Evolutionary conservation across 2,329 filamentous ascomycete genomes (phyloP), one percentile per base, ranked within the genome.

Genomic region (Dactylonectria macrodidyma): DNA sequence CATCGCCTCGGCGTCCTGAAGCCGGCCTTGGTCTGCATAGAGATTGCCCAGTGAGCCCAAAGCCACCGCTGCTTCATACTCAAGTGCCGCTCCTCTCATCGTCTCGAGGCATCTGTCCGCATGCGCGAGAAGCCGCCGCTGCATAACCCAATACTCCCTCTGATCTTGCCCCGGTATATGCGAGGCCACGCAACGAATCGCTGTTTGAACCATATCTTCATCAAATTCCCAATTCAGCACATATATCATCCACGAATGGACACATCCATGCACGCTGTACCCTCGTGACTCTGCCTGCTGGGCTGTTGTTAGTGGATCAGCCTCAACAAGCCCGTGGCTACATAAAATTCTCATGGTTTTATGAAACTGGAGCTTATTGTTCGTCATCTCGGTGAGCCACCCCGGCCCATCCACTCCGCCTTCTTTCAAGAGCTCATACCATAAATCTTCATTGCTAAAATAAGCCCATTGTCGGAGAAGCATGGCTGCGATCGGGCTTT

Each of bases 391-490:
- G 8, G 52, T 26, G 16, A 78, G 65, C 80, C 78, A 78, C 30
- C 50, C 14, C 11, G 68, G 68, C 7, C 50, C 66, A 4, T 67
- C 33, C 26, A 50, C 52, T 36, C 56, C 34, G 19, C 65, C 70
- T 51, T 69, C 58, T 54, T 34, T 50, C 67, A 51, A 3, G 86
- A 86, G 76, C 61, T 84, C 78, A 68, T 78, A 84, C 84, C 81
- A 86, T 4, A 87, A 68, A 68, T 85, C 82, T 14, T 81, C 74
- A 67, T 82, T 81, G 67, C 81, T 78, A 64, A 87, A 82, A 65
- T 78, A 82, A n/a, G 81, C 82, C 78, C 81, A 82, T 16, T 84
- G 71, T n/a, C 76, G 62, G 16, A 86, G 78, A 1, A 85, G 74
- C 33, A 75, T 70, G 30, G 81, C 80, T 22, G 71, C 50, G 75